phyloP scores from a whole-genome alignment of 2,329 filamentous ascomycete genomes.

The Diaporthe aspalathi region DNA sequence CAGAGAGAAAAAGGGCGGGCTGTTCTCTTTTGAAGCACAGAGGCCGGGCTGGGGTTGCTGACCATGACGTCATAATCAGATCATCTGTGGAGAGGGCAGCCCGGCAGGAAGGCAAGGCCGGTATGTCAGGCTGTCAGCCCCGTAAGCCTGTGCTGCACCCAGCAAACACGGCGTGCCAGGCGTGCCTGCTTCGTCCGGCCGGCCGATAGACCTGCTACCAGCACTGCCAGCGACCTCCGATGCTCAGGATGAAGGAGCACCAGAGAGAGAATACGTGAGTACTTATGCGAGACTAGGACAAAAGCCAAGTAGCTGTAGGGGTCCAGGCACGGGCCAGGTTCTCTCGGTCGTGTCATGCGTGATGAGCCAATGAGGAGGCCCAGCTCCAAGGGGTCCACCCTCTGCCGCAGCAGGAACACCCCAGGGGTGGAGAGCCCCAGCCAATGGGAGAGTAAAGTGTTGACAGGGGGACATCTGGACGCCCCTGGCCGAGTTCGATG shows the following conservation, averaged over 20 bases:
- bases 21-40: conserved; percentile 8
- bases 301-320: too few relatives aligned
- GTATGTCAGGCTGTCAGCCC: too few relatives aligned
- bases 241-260: background rate
- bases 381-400: background rate
- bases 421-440: background rate
- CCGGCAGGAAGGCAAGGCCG: background rate
- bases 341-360: background rate
- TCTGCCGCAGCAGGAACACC: background rate
- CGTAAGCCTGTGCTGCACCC: too few relatives aligned
- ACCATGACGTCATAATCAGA: conserved; percentile 13
- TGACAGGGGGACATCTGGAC: too few relatives aligned
- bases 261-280: too few relatives aligned
- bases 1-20: background rate
- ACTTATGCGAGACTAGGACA: too few relatives aligned
- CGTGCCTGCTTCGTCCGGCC: too few relatives aligned
- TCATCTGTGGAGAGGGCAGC: background rate
- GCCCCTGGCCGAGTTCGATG: background rate
- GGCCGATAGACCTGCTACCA: too few relatives aligned
- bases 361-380: background rate
- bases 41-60: conserved; percentile 3
- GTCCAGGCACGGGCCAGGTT: background rate
- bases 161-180: too few relatives aligned
- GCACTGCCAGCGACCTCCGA: too few relatives aligned
- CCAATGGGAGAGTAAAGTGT: background rate